Evolutionary conservation across 2,329 filamentous ascomycete species (phyloP), one percentile per base, ranked within the genome.

Genomic region (Aspergillus flavus): DNA sequence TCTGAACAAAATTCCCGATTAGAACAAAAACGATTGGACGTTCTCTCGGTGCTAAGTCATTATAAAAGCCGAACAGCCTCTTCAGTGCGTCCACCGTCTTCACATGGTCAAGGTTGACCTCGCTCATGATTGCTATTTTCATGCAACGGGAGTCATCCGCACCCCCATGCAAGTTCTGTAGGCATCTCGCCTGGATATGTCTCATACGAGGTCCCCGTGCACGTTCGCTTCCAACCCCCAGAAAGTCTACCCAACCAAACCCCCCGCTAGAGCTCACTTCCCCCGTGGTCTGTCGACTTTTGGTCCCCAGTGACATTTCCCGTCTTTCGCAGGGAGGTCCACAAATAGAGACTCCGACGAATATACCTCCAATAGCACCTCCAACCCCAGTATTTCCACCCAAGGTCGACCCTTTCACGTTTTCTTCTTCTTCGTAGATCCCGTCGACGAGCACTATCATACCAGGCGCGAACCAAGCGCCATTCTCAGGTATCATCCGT

Each of bases 371-470:
- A 61, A 98, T 92, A 0, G 91, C 92, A 16, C 94, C 94, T 46
- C 94, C 94, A 30, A 97, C 89, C 48, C 94, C 94, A 55, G 88
- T 90, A 67, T 88, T 91, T 6, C 91, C 90, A 57, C 92, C 91
- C 5, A 96, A 83, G 0, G 87, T 88, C 23, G 88, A 89, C 19
- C 89, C 89, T 1, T 84, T 71, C 43, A 77, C 80, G 23, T 87
- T 89, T 66, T 93, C 92, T 70, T 97, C 93, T 76, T 98, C 95
- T 75, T 97, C 93, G 73, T 99, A 99, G n/a, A 94, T 89, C 7
- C 95, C 95, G 72, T 99, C 95, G 0, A 97, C 88, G 0, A 99
- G 85, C 4, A 98, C 91, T 55, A 99, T 91, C 93, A 98, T 98
- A 3, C 96, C 96, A 0, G 95, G 94, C 6, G 90, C 89, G 73